A percentile compares a stretch with the other conserved stretches of the same genome.
phyloP scores from a whole-genome alignment of 2,329 filamentous ascomycete species.

The Paramyrothecium sp. region DNA sequence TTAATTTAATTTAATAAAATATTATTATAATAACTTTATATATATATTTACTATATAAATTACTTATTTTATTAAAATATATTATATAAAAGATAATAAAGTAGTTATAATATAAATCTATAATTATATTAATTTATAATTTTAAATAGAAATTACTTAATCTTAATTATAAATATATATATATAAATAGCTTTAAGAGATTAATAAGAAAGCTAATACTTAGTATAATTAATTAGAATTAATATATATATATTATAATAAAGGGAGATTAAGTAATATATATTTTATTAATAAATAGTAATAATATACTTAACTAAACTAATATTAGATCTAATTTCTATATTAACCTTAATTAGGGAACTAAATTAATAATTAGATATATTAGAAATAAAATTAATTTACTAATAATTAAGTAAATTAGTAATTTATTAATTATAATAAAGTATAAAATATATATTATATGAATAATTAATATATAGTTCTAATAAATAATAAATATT shows the following conservation, averaged over 20 bases:
- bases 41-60: slow-evolving; percentile 16
- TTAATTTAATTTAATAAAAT: not conserved
- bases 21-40: slow-evolving; percentile 16
- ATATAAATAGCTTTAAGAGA: slow-evolving; percentile 6
- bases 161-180: slow-evolving; percentile 3
- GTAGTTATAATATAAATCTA: slow-evolving; percentile 10
- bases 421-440: not conserved
- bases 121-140: slow-evolving; percentile 14
- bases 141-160: slow-evolving; percentile 13
- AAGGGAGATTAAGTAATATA: not conserved
- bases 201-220: not conserved
- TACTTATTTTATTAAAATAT: slow-evolving; percentile 17
- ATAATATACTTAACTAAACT: too few relatives aligned
- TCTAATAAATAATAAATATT: not conserved
- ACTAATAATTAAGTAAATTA: not conserved
- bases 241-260: not conserved
- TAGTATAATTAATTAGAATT: not conserved
- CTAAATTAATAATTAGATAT: not conserved
- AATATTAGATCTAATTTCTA: too few relatives aligned
- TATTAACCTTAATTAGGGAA: too few relatives aligned
- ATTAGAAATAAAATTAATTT: not conserved
- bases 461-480: not conserved
- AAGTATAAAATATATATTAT: not conserved
- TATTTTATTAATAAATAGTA: too few relatives aligned
- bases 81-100: slow-evolving; percentile 18